Conservation (phyloP, 2,329 filamentous ascomycete genomes). For the Epichloe gansuensis region DNA sequence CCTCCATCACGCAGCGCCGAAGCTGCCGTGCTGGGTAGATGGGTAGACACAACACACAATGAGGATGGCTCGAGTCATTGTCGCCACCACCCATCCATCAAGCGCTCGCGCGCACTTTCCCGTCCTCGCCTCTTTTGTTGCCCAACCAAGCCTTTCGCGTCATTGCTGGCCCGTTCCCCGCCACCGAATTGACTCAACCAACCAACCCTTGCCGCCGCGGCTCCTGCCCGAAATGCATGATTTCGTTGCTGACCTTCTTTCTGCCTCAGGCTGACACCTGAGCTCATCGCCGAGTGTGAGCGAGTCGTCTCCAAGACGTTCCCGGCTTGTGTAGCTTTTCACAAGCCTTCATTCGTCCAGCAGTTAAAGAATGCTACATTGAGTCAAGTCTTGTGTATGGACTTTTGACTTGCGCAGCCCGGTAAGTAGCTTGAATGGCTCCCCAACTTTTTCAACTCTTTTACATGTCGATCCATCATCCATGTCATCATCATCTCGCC, state of each 20-base stretch:
- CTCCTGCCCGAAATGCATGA: not conserved
- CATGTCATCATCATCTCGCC: not conserved
- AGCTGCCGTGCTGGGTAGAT: too few species aligned
- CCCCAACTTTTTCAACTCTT: not conserved
- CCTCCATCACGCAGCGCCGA: too few species aligned
- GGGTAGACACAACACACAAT: too few species aligned
- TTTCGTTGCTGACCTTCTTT: conserved; percentile 9
- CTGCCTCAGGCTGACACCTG: conserved; percentile 36
- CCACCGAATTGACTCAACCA: not conserved
- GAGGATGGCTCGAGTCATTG: too few species aligned
- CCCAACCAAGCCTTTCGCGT: not conserved
- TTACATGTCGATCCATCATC: not conserved
- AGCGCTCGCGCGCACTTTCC: not conserved
- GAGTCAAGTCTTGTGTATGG: conserved; percentile 46
- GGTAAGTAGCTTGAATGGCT: conserved; percentile 30
- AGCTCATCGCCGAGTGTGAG: conserved; percentile 47
- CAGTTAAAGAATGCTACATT: conserved; percentile 45
- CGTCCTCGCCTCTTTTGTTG: not conserved
- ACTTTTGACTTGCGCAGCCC: conserved; percentile 43
- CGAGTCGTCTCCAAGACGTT: conserved; percentile 49
- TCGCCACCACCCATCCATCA: too few species aligned
- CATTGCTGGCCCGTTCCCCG: not conserved
- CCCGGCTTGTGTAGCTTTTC: conserved; percentile 49
- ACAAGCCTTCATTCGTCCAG: conserved; percentile 50
- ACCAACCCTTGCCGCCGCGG: not conserved